These are phyloP conservation scores for Endoconidiophora laricicola DNA, from an alignment of 2,329 filamentous ascomycete species.

Conservation along the genomic window DNA sequence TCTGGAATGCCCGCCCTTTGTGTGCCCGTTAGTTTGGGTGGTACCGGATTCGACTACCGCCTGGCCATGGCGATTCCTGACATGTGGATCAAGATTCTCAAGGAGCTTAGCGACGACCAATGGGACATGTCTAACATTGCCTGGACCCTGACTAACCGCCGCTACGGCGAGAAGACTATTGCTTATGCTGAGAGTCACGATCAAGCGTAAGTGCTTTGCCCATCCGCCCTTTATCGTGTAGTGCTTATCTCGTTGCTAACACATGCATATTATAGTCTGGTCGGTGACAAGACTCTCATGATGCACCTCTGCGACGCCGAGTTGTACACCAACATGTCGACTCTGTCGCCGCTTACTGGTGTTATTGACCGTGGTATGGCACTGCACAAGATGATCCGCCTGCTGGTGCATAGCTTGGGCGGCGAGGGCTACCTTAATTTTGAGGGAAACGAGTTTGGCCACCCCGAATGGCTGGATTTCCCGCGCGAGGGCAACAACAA, in stretches of 20 bases:
- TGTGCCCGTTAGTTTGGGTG: slow-evolving; percentile 66
- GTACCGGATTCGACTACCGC: slow-evolving; percentile 92
- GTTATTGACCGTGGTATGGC: slow-evolving; percentile 81
- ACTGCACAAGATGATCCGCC: slow-evolving; percentile 92
- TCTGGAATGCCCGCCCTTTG: slow-evolving; percentile 98
- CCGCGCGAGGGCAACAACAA: slow-evolving; percentile 84
- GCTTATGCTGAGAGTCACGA: slow-evolving; percentile 96
- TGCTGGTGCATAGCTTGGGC: slow-evolving; percentile 78
- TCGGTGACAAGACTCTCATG: slow-evolving; percentile 91
- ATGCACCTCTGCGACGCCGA: slow-evolving; percentile 97
- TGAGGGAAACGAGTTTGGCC: slow-evolving; percentile 95
- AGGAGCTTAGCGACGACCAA: slow-evolving; percentile 76
- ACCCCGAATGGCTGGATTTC: slow-evolving; percentile 98
- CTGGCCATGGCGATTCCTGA: slow-evolving; percentile 96
- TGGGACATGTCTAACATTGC: slow-evolving; percentile 82
- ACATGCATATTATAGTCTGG: slow-evolving; percentile 41
- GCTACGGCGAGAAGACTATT: slow-evolving; percentile 95
- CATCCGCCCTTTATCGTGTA: slow-evolving; percentile 9
- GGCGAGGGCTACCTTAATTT: slow-evolving; percentile 98
- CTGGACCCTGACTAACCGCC: slow-evolving; percentile 78
- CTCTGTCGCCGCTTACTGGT: slow-evolving; percentile 63
- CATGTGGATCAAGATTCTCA: slow-evolving; percentile 97
- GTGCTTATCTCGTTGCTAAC: slow-evolving; percentile 13
- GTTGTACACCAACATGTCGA: slow-evolving; percentile 96
- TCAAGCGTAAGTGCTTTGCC: slow-evolving; percentile 56